Base-by-base conservation (phyloP, 176 grass and related monocot genomes). In the Stipa capillata region DNA sequence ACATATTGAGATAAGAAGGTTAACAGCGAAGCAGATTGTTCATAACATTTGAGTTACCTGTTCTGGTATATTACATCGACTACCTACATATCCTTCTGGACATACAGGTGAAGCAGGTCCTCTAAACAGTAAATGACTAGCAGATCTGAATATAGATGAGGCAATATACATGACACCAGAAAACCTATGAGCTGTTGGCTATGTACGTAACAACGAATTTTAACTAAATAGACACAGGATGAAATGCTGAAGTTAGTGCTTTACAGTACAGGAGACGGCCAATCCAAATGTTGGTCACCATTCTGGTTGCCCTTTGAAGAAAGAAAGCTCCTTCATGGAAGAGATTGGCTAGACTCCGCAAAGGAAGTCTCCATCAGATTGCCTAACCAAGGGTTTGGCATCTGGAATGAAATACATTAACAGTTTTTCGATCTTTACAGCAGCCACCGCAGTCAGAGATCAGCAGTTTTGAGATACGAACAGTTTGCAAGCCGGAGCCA, bases 371-470 rank as follows among this genome's bases (percentile, higher is more conserved):
- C 69, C 69, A 65, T 64, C 54, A 65, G 68, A 74, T 71, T 61
- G 32, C 69, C 42, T 9, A 65, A 27, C 23, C 44, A 68, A 56
- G 63, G 35, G 14, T 73, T 43, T 31, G 48, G 13, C 27, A 41
- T 70, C 65, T 54, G 24, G 20, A 43, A 70, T 20, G 25, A 32
- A 77, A 82, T 29, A 65, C 45, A 65, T 35, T 23, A 43, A 32
- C 59, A 84, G 34, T 54, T 65, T n/a, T 45, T 53, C 16, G 20
- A 65, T 65, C 70, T 83, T 83, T 53, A 42, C 80, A 64, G n/a
- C 69, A 53, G 33, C 58, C 58, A 90, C 72, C 45, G 80, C 79
- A 83, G 81, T 83, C 45, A 83, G 78, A 86, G 88, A 52, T 90
- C 75, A 90, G 72, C 69, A 82, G 12, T 70, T 48, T 71, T 60